A percentile compares a stretch with the other conserved stretches of the same genome.
phyloP scores from a whole-genome alignment of 2,329 filamentous ascomycete genomes.

The Alternaria ethzedia region DNA sequence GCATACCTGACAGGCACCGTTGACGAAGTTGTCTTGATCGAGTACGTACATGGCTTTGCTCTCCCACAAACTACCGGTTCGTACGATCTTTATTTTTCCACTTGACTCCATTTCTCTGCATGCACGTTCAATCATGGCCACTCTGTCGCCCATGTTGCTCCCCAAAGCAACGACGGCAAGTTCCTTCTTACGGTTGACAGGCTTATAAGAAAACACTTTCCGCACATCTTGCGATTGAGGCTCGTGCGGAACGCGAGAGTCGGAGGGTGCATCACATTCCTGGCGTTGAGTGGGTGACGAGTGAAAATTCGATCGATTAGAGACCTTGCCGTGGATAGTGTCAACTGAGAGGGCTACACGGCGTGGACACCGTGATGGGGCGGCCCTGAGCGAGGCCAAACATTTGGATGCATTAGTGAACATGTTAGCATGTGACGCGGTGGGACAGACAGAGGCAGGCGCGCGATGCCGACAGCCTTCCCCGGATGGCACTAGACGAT shows the following conservation, averaged over 20 bases:
- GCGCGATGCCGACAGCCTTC: constrained; percentile 7
- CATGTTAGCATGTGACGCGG: constrained; percentile 25
- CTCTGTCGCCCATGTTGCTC: constrained; percentile 87
- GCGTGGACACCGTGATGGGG: neutral
- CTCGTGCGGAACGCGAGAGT: neutral
- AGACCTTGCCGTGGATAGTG: neutral
- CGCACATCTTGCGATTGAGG: neutral
- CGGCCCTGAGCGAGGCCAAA: neutral
- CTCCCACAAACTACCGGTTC: constrained; percentile 90
- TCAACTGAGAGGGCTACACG: neutral
- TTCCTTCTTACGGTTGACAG: neutral
- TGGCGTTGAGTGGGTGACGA: neutral
- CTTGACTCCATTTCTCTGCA: constrained; percentile 74
- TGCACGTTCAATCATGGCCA: constrained; percentile 83
- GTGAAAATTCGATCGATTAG: neutral
- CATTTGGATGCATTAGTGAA: constrained; percentile 5
- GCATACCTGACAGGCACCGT: constrained; percentile 88
- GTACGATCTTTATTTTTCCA: constrained; percentile 73
- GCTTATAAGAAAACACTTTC: neutral
- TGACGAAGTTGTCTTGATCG: constrained; percentile 87
- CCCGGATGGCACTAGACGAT: constrained; percentile 17
- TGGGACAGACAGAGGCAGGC: constrained; percentile 5
- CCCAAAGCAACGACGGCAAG: constrained; percentile 85
- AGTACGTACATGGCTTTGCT: constrained; percentile 96
- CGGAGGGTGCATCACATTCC: neutral